Evolutionary conservation across 2,329 filamentous ascomycete species (phyloP).

Genomic region (Kalaharituber pfeilii): DNA sequence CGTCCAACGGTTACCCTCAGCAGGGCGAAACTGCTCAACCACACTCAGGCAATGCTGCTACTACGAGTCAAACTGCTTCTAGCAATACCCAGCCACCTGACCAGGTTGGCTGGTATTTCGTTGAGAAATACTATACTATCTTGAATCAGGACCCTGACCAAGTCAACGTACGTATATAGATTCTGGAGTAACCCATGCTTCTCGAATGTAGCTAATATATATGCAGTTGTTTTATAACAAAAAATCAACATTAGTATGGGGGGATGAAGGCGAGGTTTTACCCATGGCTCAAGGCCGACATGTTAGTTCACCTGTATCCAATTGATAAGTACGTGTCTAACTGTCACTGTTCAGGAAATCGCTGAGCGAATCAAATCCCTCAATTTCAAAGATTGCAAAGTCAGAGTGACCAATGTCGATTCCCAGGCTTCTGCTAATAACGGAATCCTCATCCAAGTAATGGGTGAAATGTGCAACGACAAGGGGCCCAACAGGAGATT

Average conservation of each 20-base stretch:
- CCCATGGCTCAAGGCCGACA: constrained; percentile 72
- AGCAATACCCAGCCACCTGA: constrained; percentile 27
- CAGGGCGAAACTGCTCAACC: constrained; percentile 10
- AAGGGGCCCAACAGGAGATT: constrained; percentile 84
- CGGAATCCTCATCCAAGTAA: constrained; percentile 84
- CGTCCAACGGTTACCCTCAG: constrained; percentile 21
- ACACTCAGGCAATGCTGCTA: constrained; percentile 27
- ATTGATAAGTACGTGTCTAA: not conserved
- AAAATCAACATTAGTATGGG: constrained; percentile 84
- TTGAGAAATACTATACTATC: constrained; percentile 98
- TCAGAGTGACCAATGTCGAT: constrained; percentile 94
- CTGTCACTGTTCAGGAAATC: constrained; percentile 48
- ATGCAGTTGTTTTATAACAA: constrained; percentile 79
- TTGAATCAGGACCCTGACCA: constrained; percentile 87
- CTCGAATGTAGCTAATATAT: not conserved
- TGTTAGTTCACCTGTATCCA: constrained; percentile 37
- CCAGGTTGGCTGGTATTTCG: constrained; percentile 98
- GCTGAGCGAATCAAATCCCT: constrained; percentile 85
- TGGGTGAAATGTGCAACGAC: constrained; percentile 95
- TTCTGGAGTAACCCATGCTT: constrained; percentile 23
- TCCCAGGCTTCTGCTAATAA: constrained; percentile 82
- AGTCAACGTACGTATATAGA: too few relatives aligned
- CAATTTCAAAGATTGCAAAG: constrained; percentile 94
- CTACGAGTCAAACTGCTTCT: constrained; percentile 18
- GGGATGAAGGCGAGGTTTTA: constrained; percentile 74